Evolutionary conservation across 148 eudicot species (phyloP).

Genomic region (Heliosperma pusillum): DNA sequence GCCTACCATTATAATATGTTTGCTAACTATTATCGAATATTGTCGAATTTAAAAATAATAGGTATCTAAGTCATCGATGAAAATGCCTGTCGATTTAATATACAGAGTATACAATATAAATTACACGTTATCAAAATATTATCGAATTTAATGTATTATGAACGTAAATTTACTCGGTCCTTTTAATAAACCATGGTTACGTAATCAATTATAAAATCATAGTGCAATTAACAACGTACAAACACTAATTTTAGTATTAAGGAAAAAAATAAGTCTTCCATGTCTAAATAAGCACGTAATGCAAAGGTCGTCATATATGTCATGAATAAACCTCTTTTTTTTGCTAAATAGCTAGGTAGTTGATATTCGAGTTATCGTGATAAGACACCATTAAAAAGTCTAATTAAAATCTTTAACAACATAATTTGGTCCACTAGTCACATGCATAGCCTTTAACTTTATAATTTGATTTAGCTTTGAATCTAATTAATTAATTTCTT

Average conservation of each 20-base stretch:
- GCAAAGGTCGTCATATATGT: background rate
- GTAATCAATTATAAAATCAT: no score
- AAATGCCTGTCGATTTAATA: no score
- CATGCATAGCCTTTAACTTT: slow-evolving; percentile 24
- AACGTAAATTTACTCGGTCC: no score
- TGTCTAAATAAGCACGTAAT: slow-evolving; percentile 29
- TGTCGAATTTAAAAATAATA: no score
- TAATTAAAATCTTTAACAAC: slow-evolving; percentile 26
- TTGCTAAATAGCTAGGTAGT: background rate
- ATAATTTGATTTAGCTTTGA: slow-evolving; percentile 15
- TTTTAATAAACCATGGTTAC: no score
- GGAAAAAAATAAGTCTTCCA: slow-evolving; percentile 21
- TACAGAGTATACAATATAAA: no score
- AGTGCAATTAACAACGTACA: no score
- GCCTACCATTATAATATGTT: slow-evolving; percentile 8
- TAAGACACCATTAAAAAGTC: slow-evolving; percentile 24
- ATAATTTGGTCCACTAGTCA: slow-evolving; percentile 27
- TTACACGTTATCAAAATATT: no score
- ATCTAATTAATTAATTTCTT: slow-evolving; percentile 8
- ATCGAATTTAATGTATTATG: no score
- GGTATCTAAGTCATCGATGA: no score
- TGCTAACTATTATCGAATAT: no score
- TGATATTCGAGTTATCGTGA: slow-evolving; percentile 9
- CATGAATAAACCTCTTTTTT: background rate
- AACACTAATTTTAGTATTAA: no score